These are phyloP conservation scores for Chlorella variabilis DNA, from an alignment of 163 green algal species.

Conservation along the genomic window DNA sequence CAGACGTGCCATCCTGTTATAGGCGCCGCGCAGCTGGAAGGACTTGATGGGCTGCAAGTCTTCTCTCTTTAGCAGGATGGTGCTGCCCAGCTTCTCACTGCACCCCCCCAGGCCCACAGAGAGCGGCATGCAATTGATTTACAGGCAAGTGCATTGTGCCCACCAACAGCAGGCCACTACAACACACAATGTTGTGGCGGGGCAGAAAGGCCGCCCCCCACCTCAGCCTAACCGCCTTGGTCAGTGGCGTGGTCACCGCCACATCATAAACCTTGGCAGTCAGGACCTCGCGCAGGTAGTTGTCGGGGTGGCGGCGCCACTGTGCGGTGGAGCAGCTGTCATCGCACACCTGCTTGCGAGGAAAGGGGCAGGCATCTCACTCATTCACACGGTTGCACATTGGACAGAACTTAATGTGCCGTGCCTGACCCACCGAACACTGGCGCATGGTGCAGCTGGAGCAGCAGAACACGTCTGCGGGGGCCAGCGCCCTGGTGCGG, in stretches of 20 bases:
- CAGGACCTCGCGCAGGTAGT: constrained; percentile 92
- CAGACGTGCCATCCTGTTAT: constrained; percentile 97
- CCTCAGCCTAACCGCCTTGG: constrained; percentile 77
- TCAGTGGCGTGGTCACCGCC: constrained; percentile 87
- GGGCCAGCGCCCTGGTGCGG: constrained; percentile 34
- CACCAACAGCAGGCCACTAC: too few species aligned
- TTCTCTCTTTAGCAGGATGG: constrained; percentile 94
- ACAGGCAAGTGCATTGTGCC: too few species aligned
- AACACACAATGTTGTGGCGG: too few species aligned
- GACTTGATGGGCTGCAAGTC: constrained; percentile 95
- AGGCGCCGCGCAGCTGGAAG: constrained; percentile 98
- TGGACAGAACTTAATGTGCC: too few species aligned
- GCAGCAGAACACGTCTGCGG: constrained; percentile 79
- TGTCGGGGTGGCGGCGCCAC: constrained; percentile 76
- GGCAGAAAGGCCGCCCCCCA: too few species aligned
- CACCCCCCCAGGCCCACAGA: too few species aligned
- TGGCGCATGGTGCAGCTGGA: constrained; percentile 66
- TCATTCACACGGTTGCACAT: too few species aligned
- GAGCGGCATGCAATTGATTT: too few species aligned
- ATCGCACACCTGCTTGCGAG: too few species aligned
- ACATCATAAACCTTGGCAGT: constrained; percentile 96
- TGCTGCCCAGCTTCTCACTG: constrained; percentile 74
- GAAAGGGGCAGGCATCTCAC: too few species aligned
- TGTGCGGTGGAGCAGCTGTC: too few species aligned
- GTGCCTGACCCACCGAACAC: constrained; percentile 64